phyloP scores from a whole-genome alignment of 129 eudicot genomes.

The Lactuca saligna region DNA sequence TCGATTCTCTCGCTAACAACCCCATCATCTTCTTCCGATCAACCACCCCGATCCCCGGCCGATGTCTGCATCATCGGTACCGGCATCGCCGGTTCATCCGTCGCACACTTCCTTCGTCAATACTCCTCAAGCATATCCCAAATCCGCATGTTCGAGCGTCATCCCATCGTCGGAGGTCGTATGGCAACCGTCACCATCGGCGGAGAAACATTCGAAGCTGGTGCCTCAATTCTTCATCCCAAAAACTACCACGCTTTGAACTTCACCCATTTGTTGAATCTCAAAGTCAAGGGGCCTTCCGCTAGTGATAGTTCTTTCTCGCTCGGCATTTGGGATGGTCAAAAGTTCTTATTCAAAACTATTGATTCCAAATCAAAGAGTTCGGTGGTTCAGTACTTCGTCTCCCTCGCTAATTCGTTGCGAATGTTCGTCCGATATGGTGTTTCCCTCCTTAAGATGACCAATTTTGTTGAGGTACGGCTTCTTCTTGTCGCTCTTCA shows the following conservation, averaged over 20 bases:
- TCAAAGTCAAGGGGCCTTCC: slow-evolving; percentile 29
- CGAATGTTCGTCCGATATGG: slow-evolving; percentile 63
- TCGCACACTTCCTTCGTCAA: slow-evolving; percentile 85
- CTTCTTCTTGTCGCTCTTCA: neutral
- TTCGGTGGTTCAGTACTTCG: slow-evolving; percentile 41
- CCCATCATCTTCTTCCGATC: slow-evolving; percentile 24
- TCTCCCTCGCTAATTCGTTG: slow-evolving; percentile 50
- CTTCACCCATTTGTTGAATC: slow-evolving; percentile 44
- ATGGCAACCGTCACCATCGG: slow-evolving; percentile 81
- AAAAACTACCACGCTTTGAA: slow-evolving; percentile 76
- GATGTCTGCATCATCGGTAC: slow-evolving; percentile 83
- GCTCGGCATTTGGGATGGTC: slow-evolving; percentile 83
- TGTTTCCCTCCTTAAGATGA: slow-evolving; percentile 68
- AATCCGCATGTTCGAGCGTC: slow-evolving; percentile 70
- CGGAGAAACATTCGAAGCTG: slow-evolving; percentile 88
- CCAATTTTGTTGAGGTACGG: slow-evolving; percentile 69
- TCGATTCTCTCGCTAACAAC: slow-evolving; percentile 22
- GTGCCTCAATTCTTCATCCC: slow-evolving; percentile 90
- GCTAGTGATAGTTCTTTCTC: slow-evolving; percentile 40
- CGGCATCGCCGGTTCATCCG: slow-evolving; percentile 91
- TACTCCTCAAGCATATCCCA: slow-evolving; percentile 40
- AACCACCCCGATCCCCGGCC: slow-evolving; percentile 21
- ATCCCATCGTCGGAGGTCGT: slow-evolving; percentile 79
- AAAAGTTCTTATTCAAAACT: slow-evolving; percentile 63
- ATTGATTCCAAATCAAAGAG: slow-evolving; percentile 34